A percentile compares a stretch with the other conserved stretches of the same genome.
These are phyloP conservation scores for Trametes hirsuta DNA, from an alignment of 1,284 basidiomycete species.

Conservation along the genomic window DNA sequence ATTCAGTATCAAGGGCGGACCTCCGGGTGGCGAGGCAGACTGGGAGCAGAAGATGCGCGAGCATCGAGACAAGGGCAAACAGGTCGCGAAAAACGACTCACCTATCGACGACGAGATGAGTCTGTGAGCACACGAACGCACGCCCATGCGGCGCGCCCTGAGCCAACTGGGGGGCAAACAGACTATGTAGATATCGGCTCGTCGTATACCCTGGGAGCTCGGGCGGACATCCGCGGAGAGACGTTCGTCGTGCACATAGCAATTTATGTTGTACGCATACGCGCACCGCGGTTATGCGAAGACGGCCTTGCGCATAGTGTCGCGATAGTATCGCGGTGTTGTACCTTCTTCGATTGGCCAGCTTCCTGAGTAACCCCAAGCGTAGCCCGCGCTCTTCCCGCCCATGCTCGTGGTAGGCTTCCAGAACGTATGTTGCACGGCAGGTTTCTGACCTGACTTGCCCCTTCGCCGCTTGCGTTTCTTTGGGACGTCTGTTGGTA, in stretches of 20 bases:
- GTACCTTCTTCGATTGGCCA: conserved; percentile 27
- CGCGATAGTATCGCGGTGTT: conserved; percentile 30
- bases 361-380: conserved; percentile 39
- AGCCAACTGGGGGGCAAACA: background rate
- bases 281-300: background rate
- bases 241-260: background rate
- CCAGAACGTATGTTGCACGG: conserved; percentile 36
- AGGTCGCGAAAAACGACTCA: conserved; percentile 15
- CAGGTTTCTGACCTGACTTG: conserved; percentile 16
- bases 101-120: conserved; percentile 18
- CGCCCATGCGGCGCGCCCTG: background rate
- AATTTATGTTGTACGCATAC: background rate
- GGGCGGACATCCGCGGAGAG: too few species aligned
- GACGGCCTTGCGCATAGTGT: conserved; percentile 35
- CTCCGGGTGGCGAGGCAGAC: conserved; percentile 32
- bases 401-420: conserved; percentile 33
- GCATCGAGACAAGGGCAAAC: conserved; percentile 34
- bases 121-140: background rate
- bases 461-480: conserved; percentile 21
- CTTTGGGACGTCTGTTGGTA: background rate
- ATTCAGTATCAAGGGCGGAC: conserved; percentile 25
- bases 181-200: background rate
- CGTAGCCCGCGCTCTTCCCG: conserved; percentile 38
- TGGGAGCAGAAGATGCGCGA: conserved; percentile 37
- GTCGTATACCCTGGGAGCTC: background rate